Conservation (phyloP, 23 red algal species). For the Gracilaria gracilis region DNA sequence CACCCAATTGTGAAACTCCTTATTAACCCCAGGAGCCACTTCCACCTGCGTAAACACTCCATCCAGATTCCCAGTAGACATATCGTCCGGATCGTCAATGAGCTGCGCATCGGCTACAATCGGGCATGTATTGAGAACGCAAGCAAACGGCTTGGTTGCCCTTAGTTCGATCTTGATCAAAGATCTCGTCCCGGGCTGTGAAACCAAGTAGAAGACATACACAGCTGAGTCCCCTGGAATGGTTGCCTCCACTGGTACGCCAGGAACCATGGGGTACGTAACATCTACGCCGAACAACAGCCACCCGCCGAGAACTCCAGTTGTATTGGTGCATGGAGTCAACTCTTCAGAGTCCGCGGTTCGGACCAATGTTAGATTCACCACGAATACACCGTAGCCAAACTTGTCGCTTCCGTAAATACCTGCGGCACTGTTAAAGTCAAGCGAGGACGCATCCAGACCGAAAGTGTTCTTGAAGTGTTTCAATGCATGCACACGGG, state of each 20-base stretch:
- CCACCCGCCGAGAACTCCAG: constrained; percentile 6
- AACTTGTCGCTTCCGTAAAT: background rate
- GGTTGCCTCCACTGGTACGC: background rate
- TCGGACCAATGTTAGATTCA: background rate
- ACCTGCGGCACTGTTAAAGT: background rate
- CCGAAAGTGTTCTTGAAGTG: background rate
- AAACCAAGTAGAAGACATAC: background rate
- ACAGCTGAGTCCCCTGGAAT: background rate
- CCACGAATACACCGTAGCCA: background rate
- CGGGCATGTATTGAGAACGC: background rate
- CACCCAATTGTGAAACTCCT: no score
- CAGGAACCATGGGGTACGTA: background rate
- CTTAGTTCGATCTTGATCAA: background rate
- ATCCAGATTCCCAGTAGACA: background rate
- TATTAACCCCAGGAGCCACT: no score
- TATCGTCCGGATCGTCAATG: background rate
- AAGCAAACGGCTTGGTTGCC: background rate
- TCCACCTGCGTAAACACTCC: no score
- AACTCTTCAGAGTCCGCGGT: constrained; percentile 1
- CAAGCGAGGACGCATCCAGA: constrained; percentile 8
- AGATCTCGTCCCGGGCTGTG: background rate
- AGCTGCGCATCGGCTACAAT: background rate
- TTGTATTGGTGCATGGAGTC: background rate
- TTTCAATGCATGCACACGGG: background rate
- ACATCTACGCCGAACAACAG: background rate